phyloP scores from a whole-genome alignment of 2,329 filamentous ascomycete genomes.

The Penicillium corylophilum region DNA sequence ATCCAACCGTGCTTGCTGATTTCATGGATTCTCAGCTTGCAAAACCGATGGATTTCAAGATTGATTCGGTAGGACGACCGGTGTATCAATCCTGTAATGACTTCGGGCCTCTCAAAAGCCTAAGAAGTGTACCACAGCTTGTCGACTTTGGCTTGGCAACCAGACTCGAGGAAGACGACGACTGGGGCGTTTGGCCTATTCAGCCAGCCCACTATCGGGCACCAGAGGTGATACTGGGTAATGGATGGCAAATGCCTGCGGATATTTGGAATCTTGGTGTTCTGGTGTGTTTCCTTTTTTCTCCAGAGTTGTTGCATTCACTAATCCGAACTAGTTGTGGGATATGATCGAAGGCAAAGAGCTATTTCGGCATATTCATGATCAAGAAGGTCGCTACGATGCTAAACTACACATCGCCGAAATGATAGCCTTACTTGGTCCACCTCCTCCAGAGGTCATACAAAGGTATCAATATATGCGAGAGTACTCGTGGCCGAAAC shows the following conservation, averaged over 20 bases:
- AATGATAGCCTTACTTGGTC: slow-evolving; percentile 42
- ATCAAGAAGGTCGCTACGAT: slow-evolving; percentile 29
- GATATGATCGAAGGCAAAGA: slow-evolving; percentile 32
- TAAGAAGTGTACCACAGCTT: slow-evolving; percentile 26
- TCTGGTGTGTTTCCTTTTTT: slow-evolving; percentile 21
- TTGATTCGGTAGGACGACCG: slow-evolving; percentile 23
- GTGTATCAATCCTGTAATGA: slow-evolving; percentile 32
- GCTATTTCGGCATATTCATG: slow-evolving; percentile 34
- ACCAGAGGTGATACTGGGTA: slow-evolving; percentile 36
- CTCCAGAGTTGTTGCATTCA: not conserved
- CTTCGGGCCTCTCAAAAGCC: slow-evolving; percentile 25
- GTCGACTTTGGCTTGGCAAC: slow-evolving; percentile 32
- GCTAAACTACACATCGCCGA: slow-evolving; percentile 39
- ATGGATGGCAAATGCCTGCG: slow-evolving; percentile 33
- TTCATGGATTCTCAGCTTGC: slow-evolving; percentile 21
- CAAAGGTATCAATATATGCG: slow-evolving; percentile 16
- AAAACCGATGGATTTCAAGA: slow-evolving; percentile 25
- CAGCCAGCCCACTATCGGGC: slow-evolving; percentile 40
- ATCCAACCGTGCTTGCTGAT: slow-evolving; percentile 12
- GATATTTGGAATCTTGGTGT: slow-evolving; percentile 42
- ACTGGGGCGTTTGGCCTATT: slow-evolving; percentile 41
- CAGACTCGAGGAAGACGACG: slow-evolving; percentile 4
- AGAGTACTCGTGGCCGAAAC: slow-evolving; percentile 16
- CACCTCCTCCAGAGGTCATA: slow-evolving; percentile 32
- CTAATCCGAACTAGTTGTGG: slow-evolving; percentile 26